These are phyloP conservation scores for Penicillium glabrum DNA, from an alignment of 2,329 filamentous ascomycete species.

Conservation along the genomic window DNA sequence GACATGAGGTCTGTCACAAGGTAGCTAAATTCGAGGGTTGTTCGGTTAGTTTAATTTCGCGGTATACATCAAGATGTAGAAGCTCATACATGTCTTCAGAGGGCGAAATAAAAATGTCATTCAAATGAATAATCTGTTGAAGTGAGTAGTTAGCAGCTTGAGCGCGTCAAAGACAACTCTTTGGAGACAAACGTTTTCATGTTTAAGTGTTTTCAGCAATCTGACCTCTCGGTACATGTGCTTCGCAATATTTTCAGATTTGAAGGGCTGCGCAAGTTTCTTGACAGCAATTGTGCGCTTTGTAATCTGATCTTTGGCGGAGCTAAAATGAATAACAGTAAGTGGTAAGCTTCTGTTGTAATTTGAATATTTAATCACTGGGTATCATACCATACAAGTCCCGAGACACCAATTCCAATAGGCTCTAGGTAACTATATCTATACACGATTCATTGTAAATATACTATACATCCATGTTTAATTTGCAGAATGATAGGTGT, in stretches of 20 bases:
- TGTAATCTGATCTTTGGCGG: constrained; percentile 94
- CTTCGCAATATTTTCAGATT: constrained; percentile 95
- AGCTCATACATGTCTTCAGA: constrained; percentile 85
- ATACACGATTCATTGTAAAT: constrained; percentile 6
- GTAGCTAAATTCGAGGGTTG: constrained; percentile 60
- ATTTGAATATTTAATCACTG: background rate
- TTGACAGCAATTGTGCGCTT: constrained; percentile 96
- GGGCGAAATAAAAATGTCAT: constrained; percentile 98
- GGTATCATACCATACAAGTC: constrained; percentile 81
- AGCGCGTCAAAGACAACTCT: background rate
- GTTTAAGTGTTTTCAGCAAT: constrained; percentile 89
- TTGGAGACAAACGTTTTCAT: constrained; percentile 76
- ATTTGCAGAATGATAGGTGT: constrained; percentile 25
- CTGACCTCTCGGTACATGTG: constrained; percentile 96
- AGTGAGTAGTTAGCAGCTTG: constrained; percentile 20
- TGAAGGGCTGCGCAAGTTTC: constrained; percentile 99
- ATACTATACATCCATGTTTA: background rate
- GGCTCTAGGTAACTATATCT: constrained; percentile 97
- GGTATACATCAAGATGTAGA: background rate
- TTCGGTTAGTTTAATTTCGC: constrained; percentile 2
- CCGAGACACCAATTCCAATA: constrained; percentile 97
- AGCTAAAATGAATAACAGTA: constrained; percentile 57
- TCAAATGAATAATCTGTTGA: constrained; percentile 84
- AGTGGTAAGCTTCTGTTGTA: background rate
- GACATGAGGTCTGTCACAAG: constrained; percentile 97